Conservation (phyloP, 2,329 filamentous ascomycete genomes). For the Fusarium chuoi region DNA sequence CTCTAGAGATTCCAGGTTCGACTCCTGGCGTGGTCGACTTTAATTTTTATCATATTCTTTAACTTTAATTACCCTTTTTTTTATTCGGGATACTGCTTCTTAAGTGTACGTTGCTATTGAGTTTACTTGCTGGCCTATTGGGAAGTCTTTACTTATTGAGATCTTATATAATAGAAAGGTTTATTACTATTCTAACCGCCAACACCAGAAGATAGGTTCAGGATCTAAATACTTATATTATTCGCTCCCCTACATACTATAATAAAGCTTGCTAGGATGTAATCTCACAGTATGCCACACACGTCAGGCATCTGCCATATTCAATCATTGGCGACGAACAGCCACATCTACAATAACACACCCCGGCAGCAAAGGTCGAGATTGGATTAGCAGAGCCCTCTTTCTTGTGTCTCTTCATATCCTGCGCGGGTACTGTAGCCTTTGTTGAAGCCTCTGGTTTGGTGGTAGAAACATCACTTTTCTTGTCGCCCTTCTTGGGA, state of each 20-base stretch:
- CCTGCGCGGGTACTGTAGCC: rapidly evolving
- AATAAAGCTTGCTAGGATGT: neutral
- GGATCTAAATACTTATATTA: no score
- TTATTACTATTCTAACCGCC: neutral
- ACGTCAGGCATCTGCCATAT: no score
- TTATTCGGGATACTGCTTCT: neutral
- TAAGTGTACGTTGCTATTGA: no score
- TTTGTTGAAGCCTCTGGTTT: neutral
- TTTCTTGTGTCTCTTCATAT: rapidly evolving
- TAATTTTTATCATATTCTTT: neutral
- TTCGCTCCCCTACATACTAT: rapidly evolving
- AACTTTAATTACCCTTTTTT: rapidly evolving
- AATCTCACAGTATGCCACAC: neutral
- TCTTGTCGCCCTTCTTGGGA: neutral
- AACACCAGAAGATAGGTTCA: no score
- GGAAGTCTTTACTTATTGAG: rapidly evolving
- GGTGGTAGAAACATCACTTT: neutral
- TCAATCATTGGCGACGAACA: neutral
- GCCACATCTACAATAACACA: neutral
- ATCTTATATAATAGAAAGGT: rapidly evolving
- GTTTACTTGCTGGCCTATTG: rapidly evolving
- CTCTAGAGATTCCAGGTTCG: conserved; percentile 31
- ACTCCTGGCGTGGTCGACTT: conserved; percentile 19
- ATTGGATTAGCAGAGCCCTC: no score
- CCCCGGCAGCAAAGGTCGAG: neutral